Base-by-base conservation (phyloP, 176 grass and related monocot species). In the Chrysopogon serrulatus region DNA sequence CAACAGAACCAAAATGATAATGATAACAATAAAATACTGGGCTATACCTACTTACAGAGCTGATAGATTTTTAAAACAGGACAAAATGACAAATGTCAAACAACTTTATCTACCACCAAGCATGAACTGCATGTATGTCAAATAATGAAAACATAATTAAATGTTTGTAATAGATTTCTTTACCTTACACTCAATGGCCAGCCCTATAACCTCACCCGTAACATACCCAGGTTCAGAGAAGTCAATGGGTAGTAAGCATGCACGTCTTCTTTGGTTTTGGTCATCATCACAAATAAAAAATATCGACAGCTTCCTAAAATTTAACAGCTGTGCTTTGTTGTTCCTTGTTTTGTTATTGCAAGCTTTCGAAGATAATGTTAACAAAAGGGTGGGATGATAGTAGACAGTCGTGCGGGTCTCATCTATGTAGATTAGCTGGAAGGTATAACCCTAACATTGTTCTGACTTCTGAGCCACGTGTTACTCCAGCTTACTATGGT, bases 281-380 rank as follows among this genome's bases (percentile, higher is more conserved):
- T 85, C 36, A 62, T 76, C 65, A 48, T 48, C n/a, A 48, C 35
- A 65, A 65, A 56, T 32, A 79, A 47, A n/a, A 85, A 18, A 32
- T 70, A 23, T 44, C 0, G 68, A 31, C 30, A 63, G 34, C 19
- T 74, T 59, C 63, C 62, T 54, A 28, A 57, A 74, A 36, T 24
- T 57, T 66, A 2, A 63, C 64, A 71, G 54, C 34, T 71, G 39
- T 73, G 56, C 42, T 9, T 31, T 41, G 34, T 76, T 23, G 6
- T 67, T 69, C 31, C 65, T 61, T 41, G 42, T 60, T 56, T 87
- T 87, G 32, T 23, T 76, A 57, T 59, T 36, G 23, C 27, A 16
- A 34, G 30, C 26, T 44, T 39, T 36, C 10, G 8, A n/a, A 59
- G 76, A 84, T 39, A 89, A 80, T 44, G 39, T 67, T 73, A 88